These are phyloP conservation scores for Geotrichum macrosporum DNA, from an alignment of 1,139 yeast genomes.

Conservation along the genomic window DNA sequence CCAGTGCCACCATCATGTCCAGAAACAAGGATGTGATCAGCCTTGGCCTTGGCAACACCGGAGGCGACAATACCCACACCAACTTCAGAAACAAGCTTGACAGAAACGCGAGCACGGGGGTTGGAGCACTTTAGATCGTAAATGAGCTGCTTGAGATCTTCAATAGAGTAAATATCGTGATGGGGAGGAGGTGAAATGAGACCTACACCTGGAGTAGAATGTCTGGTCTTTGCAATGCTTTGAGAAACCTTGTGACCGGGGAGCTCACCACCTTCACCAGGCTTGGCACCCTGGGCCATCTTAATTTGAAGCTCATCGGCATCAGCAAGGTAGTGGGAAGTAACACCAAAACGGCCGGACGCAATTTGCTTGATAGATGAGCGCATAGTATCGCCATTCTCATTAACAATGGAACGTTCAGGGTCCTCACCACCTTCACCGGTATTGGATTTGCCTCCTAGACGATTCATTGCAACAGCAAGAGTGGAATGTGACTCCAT, in stretches of 20 bases:
- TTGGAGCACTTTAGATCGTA: constrained; percentile 95
- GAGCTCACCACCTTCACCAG: constrained; percentile 99
- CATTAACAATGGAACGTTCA: constrained; percentile 74
- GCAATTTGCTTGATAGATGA: constrained; percentile 98
- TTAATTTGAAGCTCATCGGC: constrained; percentile 97
- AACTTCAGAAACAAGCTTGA: constrained; percentile 92
- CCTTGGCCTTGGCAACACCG: constrained; percentile 98
- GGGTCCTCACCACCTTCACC: constrained; percentile 99
- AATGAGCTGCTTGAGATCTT: constrained; percentile 93
- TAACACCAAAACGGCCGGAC: constrained; percentile 97
- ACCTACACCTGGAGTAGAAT: constrained; percentile 95
- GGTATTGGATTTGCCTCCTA: constrained; percentile 96
- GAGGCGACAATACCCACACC: constrained; percentile 99
- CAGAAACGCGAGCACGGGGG: constrained; percentile 96
- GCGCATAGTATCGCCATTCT: constrained; percentile 95
- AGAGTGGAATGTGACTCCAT: constrained; percentile 97
- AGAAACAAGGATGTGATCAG: constrained; percentile 89
- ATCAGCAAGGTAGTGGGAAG: constrained; percentile 88
- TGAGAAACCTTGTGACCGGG: constrained; percentile 92
- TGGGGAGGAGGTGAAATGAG: constrained; percentile 98
- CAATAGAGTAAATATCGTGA: constrained; percentile 96
- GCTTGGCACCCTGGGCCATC: constrained; percentile 99
- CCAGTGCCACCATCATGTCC: constrained; percentile 99
- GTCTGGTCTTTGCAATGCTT: constrained; percentile 90
- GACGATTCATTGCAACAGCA: constrained; percentile 97